Conservation (phyloP, 1,139 yeast genomes). For the Yarrowia galli region DNA sequence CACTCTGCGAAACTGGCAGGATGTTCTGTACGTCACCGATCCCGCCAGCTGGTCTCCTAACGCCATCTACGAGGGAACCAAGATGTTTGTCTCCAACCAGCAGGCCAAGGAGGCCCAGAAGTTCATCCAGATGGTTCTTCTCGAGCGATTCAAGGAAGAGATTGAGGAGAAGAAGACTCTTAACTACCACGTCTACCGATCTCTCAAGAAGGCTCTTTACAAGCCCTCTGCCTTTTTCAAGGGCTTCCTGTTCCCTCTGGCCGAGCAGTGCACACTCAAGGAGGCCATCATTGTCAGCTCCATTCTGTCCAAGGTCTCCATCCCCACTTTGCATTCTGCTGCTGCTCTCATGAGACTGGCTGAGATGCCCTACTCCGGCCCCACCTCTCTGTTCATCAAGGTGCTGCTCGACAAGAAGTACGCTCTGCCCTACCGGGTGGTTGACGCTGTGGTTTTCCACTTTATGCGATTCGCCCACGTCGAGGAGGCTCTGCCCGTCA, state of each 20-base stretch:
- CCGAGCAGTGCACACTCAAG: slow-evolving; percentile 80
- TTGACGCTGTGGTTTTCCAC: slow-evolving; percentile 94
- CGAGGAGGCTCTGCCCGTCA: slow-evolving; percentile 77
- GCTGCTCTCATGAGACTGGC: slow-evolving; percentile 88
- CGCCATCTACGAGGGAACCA: slow-evolving; percentile 93
- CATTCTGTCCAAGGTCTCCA: slow-evolving; percentile 83
- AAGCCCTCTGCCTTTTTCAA: slow-evolving; percentile 98
- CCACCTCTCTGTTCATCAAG: slow-evolving; percentile 88
- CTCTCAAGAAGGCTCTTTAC: slow-evolving; percentile 89
- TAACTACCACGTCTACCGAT: slow-evolving; percentile 91
- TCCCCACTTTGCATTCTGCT: slow-evolving; percentile 94
- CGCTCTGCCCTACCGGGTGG: slow-evolving; percentile 94
- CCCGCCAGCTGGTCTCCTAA: slow-evolving; percentile 98
- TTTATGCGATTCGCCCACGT: slow-evolving; percentile 76
- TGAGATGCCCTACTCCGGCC: slow-evolving; percentile 85
- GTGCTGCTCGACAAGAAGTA: slow-evolving; percentile 91
- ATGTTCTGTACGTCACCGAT: slow-evolving; percentile 86
- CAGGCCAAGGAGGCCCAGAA: slow-evolving; percentile 88
- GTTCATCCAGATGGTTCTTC: slow-evolving; percentile 74
- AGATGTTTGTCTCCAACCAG: slow-evolving; percentile 87
- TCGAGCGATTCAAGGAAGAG: slow-evolving; percentile 83
- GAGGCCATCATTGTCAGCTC: slow-evolving; percentile 97
- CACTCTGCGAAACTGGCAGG: slow-evolving; percentile 92
- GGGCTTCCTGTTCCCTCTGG: slow-evolving; percentile 90
- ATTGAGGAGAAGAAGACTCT: slow-evolving; percentile 70